Conservation (phyloP, 345 rosid genomes). For the Ailanthus altissimus region DNA sequence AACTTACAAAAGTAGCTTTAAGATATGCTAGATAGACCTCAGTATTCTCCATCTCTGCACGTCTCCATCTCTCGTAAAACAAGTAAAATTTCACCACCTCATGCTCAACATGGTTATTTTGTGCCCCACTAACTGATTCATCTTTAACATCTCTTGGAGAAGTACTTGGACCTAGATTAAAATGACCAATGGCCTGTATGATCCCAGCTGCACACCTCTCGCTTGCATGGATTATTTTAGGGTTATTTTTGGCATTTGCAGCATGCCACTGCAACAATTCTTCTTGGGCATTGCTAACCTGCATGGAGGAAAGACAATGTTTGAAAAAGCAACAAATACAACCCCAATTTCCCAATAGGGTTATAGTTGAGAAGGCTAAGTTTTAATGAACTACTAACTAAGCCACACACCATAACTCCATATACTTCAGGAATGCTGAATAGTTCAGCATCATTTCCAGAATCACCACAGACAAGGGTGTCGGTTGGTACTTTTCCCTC, state of each 20-base stretch:
- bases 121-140: conserved; percentile 33
- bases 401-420: conserved; percentile 84
- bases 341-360: background rate
- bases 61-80: conserved; percentile 90
- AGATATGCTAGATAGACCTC: conserved; percentile 63
- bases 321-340: conserved; percentile 7
- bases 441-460: conserved; percentile 98
- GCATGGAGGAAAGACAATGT: conserved; percentile 14
- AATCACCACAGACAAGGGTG: conserved; percentile 97
- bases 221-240: conserved; percentile 76
- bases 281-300: conserved; percentile 99
- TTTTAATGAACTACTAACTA: conserved; percentile 3
- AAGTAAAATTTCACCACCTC: conserved; percentile 73
- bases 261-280: conserved; percentile 92
- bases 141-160: conserved; percentile 84
- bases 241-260: conserved; percentile 79
- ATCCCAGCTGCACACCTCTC: conserved; percentile 96
- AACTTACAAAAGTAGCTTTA: conserved; percentile 72
- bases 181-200: conserved; percentile 88
- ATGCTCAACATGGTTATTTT: conserved; percentile 48
- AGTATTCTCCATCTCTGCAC: conserved; percentile 76
- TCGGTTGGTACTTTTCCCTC: conserved; percentile 73
- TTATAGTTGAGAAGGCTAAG: background rate
- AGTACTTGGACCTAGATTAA: conserved; percentile 78
- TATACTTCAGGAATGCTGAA: conserved; percentile 86